Evolutionary conservation across 352 stramenopile species (phyloP), one percentile per base, ranked within the genome.

Genomic region (Pythium folliculosum): DNA sequence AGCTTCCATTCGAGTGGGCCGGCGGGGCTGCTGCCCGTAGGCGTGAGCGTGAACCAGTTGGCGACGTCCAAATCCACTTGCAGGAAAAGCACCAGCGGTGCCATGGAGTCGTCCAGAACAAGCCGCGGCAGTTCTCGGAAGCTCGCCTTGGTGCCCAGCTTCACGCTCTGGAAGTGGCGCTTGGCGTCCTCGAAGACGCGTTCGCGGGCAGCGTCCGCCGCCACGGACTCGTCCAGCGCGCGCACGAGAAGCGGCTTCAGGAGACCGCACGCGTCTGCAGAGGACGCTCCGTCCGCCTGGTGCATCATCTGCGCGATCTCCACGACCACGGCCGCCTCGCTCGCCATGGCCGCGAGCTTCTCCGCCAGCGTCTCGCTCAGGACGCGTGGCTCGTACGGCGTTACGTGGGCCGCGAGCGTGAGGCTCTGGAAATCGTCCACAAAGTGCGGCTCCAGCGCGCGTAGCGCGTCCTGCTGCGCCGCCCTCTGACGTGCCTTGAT

Each of bases 1-100:
- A 91, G 69, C 16, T 72, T 68, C 81, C 83, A 91, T 19, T 59
- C 43, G 9, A 86, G 30, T 4, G 60, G 32, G 1, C 50, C 50
- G 10, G 48, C 48, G 6, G 52, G 49, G 5, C 23, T 17, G 2
- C 5, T 22, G 10, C 50, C 70, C 17, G 76, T 8, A 2, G 40
- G 40, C 10, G 40, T 52, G 5, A 92, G 69, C 21, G 71, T 78
- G 57, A 88, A 92, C 79, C 84, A 92, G 30, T 87, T 67, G n/a
- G 82, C 70, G 22, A 92, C 47, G 63, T 92, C 84, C 66, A 92
- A 65, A 43, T 92, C 84, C 1, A 86, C 70, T 12, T 89, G 80
- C n/a, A 92, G 35, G 54, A 90, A 48, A 12, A 91, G 7, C 21
- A 86, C 70, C 0, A 70, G 48, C 37, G 66, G 68, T 19, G 5